Conservation (phyloP, 225 moss, liverwort and hornwort species). For the Physcomitrium patens region DNA sequence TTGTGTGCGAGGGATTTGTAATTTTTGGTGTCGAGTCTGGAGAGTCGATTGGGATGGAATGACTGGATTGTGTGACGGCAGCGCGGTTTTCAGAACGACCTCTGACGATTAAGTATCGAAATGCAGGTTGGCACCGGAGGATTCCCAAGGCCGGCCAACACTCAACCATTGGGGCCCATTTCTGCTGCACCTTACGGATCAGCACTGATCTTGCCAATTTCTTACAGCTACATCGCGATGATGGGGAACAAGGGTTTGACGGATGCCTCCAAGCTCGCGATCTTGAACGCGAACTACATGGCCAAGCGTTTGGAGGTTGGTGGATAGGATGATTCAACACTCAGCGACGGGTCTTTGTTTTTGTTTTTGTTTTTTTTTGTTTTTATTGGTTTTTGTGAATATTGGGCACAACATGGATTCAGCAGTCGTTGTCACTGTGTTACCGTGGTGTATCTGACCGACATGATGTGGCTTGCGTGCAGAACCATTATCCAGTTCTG, state of each 20-base stretch:
- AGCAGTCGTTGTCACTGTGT: background rate
- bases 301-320: slow-evolving; percentile 86
- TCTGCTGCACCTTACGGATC: slow-evolving; percentile 96
- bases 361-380: background rate
- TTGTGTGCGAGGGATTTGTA: background rate
- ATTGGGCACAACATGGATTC: background rate
- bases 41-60: background rate
- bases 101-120: slow-evolving; percentile 4
- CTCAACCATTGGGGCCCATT: slow-evolving; percentile 78
- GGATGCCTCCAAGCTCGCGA: slow-evolving; percentile 90
- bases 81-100: background rate
- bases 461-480: slow-evolving; percentile 23
- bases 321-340: background rate
- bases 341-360: background rate
- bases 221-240: slow-evolving; percentile 84
- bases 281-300: slow-evolving; percentile 99
- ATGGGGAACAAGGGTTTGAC: slow-evolving; percentile 95
- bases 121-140: slow-evolving; percentile 79
- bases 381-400: background rate
- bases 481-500: slow-evolving; percentile 81
- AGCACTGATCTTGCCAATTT: slow-evolving; percentile 94
- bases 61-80: no score
- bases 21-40: background rate
- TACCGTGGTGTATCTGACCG: background rate
- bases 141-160: slow-evolving; percentile 75